A percentile compares a stretch with the other conserved stretches of the same genome.
phyloP scores from a whole-genome alignment of 345 rosid genomes.

The Salix arbutifolia region DNA sequence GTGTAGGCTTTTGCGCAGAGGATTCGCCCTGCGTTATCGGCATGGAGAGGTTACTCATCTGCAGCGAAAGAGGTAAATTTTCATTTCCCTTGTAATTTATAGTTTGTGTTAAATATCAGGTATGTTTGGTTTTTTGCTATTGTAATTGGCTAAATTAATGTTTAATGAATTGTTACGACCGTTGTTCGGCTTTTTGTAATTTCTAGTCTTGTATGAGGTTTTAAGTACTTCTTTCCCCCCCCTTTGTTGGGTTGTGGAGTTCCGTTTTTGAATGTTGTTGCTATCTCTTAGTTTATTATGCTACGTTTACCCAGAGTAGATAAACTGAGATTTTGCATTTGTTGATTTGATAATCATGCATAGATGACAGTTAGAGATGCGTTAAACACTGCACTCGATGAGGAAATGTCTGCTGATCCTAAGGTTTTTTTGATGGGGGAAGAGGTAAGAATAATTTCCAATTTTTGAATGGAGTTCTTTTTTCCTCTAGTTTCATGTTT shows the following conservation, averaged over 20 bases:
- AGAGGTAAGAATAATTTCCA: slow-evolving; percentile 48
- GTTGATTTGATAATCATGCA: not conserved
- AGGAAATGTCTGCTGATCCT: slow-evolving; percentile 96
- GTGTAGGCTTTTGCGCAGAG: slow-evolving; percentile 34
- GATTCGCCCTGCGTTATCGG: slow-evolving; percentile 46
- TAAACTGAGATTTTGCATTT: not conserved
- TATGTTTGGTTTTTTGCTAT: not conserved
- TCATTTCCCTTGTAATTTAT: not conserved
- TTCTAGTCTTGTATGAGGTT: not conserved
- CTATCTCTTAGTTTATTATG: not conserved
- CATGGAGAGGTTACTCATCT: slow-evolving; percentile 58
- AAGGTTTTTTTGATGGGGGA: slow-evolving; percentile 90
- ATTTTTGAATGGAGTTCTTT: not conserved
- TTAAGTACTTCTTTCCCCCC: not conserved
- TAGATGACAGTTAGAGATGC: slow-evolving; percentile 87
- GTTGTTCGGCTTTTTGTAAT: not conserved
- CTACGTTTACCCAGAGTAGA: not conserved
- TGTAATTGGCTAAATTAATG: not conserved
- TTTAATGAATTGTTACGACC: not conserved
- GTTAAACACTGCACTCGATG: slow-evolving; percentile 79
- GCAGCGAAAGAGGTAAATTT: slow-evolving; percentile 57
- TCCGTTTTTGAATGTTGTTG: not conserved
- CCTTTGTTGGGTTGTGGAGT: not conserved
- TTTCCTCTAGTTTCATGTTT: not conserved
- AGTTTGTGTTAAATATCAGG: not conserved